Conservation (phyloP, 2,329 filamentous ascomycete genomes). For the Xylaria sp. region DNA sequence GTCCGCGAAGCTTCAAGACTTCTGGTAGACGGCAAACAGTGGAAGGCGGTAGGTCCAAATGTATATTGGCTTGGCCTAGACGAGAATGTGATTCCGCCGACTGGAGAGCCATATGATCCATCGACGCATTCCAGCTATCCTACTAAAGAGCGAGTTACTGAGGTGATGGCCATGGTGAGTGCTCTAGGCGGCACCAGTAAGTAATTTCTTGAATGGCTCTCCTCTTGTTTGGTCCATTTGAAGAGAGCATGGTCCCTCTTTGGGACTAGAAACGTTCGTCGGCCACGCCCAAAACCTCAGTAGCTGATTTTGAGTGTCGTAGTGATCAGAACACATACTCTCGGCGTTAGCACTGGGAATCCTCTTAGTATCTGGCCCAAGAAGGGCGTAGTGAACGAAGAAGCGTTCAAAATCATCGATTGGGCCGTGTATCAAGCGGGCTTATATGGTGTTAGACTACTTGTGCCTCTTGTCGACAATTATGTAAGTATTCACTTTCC, state of each 20-base stretch:
- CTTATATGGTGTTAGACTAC: conserved; percentile 55
- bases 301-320: not conserved
- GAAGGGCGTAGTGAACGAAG: conserved; percentile 53
- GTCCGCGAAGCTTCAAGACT: conserved; percentile 52
- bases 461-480: conserved; percentile 59
- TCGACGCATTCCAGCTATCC: conserved; percentile 58
- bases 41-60: conserved; percentile 60
- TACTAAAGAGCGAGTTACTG: conserved; percentile 56
- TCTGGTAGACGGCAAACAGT: conserved; percentile 52
- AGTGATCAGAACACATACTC: conserved; percentile 57
- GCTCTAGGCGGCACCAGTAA: conserved; percentile 56
- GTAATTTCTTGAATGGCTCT: not conserved
- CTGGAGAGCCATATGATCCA: conserved; percentile 57
- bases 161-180: conserved; percentile 57
- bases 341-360: conserved; percentile 59
- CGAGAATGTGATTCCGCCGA: conserved; percentile 59
- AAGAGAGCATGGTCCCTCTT: not conserved
- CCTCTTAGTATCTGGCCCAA: conserved; percentile 58
- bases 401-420: conserved; percentile 58
- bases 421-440: conserved; percentile 60
- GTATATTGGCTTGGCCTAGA: conserved; percentile 63
- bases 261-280: not conserved
- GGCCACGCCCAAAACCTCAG: not conserved
- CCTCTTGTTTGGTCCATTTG: not conserved
- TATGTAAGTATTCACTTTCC: conserved; percentile 49